Percentiles rank a stretch among this genome's conserved stretches.
Conservation (phyloP, 139 green algal genomes). For the Volvox africanus region DNA sequence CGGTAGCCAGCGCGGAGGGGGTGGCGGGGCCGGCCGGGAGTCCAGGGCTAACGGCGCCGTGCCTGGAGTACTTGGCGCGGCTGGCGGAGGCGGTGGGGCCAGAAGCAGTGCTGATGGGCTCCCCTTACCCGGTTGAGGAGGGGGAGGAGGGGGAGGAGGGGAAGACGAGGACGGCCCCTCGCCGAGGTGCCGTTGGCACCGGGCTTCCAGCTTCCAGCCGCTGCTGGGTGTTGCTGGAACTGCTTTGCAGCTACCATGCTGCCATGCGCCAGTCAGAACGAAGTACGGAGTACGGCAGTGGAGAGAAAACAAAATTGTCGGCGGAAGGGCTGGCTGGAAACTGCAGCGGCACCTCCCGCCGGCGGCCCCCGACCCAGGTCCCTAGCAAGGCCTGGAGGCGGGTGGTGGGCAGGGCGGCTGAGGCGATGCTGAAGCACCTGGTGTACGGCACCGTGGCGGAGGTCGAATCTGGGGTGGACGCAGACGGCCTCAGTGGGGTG, state of each 20-base stretch:
- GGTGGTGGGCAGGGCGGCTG: background rate
- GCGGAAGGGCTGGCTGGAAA: background rate
- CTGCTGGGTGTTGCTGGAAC: slow-evolving; percentile 7
- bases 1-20: background rate
- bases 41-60: background rate
- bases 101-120: background rate
- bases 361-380: background rate
- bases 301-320: slow-evolving; percentile 24
- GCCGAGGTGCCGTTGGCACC: background rate
- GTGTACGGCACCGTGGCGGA: background rate
- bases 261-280: background rate
- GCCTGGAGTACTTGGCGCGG: slow-evolving; percentile 19
- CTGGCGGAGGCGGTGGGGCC: background rate
- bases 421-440: background rate
- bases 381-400: background rate
- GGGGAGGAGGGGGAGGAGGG: background rate
- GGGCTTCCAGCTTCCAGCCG: background rate
- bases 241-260: slow-evolving; percentile 11
- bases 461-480: background rate
- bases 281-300: background rate
- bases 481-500: background rate
- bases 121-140: background rate
- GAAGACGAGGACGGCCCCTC: background rate
- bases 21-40: no score
- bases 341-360: background rate